A percentile compares a stretch with the other conserved stretches of the same genome.
Evolutionary conservation across 2,329 filamentous ascomycete genomes (phyloP).

Genomic region (Colletotrichum tamarilloi): DNA sequence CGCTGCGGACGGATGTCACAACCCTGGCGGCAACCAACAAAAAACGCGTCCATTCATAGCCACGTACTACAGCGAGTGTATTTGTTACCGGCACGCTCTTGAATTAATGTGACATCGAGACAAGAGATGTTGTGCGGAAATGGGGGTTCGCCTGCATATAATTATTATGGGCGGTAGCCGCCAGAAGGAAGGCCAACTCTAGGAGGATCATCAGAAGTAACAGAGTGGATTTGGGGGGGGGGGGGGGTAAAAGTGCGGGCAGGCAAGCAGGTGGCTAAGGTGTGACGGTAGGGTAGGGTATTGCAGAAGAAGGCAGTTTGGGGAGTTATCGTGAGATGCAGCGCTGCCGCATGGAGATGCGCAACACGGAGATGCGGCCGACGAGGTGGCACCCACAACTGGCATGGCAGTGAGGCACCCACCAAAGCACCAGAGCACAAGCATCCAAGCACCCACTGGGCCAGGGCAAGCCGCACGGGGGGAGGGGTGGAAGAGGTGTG

Average conservation of each 20-base stretch:
- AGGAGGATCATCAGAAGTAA: neutral
- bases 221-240: neutral
- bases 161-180: neutral
- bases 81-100: neutral
- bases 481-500: neutral
- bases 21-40: neutral
- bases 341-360: slow-evolving; percentile 16
- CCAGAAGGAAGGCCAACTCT: neutral
- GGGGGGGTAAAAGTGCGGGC: neutral
- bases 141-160: neutral
- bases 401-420: neutral
- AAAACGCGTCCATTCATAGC: neutral
- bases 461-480: neutral
- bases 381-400: neutral
- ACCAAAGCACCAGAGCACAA: neutral
- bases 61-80: neutral
- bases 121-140: neutral
- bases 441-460: neutral
- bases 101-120: neutral
- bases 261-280: neutral
- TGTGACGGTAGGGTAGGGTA: neutral
- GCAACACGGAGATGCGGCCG: neutral
- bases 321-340: slow-evolving; percentile 20
- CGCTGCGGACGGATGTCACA: neutral
- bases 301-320: slow-evolving; percentile 9